These are phyloP conservation scores for Millerozyma miso DNA, from an alignment of 805 yeast species.

Conservation along the genomic window DNA sequence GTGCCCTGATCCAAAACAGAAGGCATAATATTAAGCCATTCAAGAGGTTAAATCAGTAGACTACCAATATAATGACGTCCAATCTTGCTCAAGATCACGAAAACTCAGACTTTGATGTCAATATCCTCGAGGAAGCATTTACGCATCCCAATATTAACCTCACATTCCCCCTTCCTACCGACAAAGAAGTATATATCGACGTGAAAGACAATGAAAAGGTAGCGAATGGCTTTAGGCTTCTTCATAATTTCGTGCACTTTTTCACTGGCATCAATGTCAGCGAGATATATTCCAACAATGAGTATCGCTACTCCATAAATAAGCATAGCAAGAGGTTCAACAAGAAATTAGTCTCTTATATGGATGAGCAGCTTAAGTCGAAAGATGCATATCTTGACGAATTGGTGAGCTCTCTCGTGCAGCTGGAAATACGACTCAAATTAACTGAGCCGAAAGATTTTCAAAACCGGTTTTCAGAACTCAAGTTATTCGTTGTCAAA, in stretches of 20 bases:
- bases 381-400: slow-evolving; percentile 33
- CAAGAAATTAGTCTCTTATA: slow-evolving; percentile 20
- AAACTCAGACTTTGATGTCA: slow-evolving; percentile 28
- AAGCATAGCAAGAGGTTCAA: slow-evolving; percentile 27
- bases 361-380: slow-evolving; percentile 29
- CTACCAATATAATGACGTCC: too few species aligned
- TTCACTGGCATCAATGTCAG: slow-evolving; percentile 24
- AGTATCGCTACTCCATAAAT: slow-evolving; percentile 30
- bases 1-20: too few species aligned
- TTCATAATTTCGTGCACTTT: slow-evolving; percentile 29
- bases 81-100: neutral
- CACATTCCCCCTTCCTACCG: slow-evolving; percentile 37
- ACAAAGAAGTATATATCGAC: slow-evolving; percentile 25
- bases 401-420: slow-evolving; percentile 29
- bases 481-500: slow-evolving; percentile 35
- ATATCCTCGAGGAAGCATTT: slow-evolving; percentile 33
- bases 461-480: slow-evolving; percentile 28
- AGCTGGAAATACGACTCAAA: slow-evolving; percentile 35
- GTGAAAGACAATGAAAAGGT: slow-evolving; percentile 27
- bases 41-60: too few species aligned
- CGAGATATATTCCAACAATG: slow-evolving; percentile 30
- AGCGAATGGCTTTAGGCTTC: slow-evolving; percentile 18
- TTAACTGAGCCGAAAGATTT: slow-evolving; percentile 32
- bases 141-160: slow-evolving; percentile 27
- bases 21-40: too few species aligned